Conservation (phyloP, 208 protist genomes). For the Leishmania martiniquensis region DNA sequence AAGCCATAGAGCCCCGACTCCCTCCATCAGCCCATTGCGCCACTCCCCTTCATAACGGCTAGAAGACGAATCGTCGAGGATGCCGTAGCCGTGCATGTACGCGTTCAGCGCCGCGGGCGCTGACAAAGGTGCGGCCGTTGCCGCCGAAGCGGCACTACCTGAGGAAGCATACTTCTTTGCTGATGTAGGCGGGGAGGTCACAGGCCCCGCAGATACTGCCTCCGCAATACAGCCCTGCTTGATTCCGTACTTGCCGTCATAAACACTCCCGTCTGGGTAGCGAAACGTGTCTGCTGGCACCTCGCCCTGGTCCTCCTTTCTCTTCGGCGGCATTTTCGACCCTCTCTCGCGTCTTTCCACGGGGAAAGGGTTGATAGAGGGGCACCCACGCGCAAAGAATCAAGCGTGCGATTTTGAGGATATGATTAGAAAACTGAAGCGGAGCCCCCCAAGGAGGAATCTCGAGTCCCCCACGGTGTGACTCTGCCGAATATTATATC, state of each 20-base stretch:
- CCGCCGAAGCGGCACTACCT: conserved; percentile 1
- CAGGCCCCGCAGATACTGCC: conserved; percentile 11
- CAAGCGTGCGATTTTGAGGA: background rate
- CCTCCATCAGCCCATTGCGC: conserved; percentile 74
- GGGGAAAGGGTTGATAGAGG: background rate
- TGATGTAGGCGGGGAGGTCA: conserved; percentile 2
- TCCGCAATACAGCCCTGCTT: conserved; percentile 22
- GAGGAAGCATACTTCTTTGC: conserved; percentile 17
- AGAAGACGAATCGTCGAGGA: conserved; percentile 53
- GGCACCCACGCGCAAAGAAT: background rate
- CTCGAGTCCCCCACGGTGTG: background rate
- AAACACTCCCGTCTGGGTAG: conserved; percentile 71
- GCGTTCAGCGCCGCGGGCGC: conserved; percentile 11
- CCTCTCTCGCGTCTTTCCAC: background rate
- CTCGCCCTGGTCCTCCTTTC: conserved; percentile 74
- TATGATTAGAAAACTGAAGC: background rate
- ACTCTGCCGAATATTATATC: background rate
- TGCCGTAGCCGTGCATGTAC: conserved; percentile 33
- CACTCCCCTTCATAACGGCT: conserved; percentile 86
- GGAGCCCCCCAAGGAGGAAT: background rate
- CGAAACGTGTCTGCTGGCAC: conserved; percentile 53
- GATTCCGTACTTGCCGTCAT: conserved; percentile 55
- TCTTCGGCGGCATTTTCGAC: conserved; percentile 54
- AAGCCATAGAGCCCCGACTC: conserved; percentile 54
- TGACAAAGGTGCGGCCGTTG: background rate